Evolutionary conservation across 495 filamentous ascomycete genomes (phyloP), one percentile per base, ranked within the genome.

Genomic region (Penicillium pancosmium): DNA sequence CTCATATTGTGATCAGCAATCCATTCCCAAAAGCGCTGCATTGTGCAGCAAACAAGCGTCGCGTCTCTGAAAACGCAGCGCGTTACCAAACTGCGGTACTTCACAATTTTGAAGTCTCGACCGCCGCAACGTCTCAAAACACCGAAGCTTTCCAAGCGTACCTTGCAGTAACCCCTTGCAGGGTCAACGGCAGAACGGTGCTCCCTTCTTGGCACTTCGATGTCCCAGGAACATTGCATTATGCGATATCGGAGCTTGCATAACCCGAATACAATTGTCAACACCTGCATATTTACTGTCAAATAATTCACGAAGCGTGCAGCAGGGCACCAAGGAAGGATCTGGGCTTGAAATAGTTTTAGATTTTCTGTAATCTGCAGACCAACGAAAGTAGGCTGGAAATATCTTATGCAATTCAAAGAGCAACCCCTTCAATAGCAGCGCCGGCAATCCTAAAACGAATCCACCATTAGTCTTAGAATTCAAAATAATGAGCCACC

Each of bases 401-500:
- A 48, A 25, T 19, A 59, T 43, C 35, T 46, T 44, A 58, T 33
- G 31, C 11, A n/a, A 34, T 52, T 68, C 49, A 76, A 35, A 75
- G 63, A 54, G 72, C 51, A 52, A 76, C 63, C 49, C 76, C 62
- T 36, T 71, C 65, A 67, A 78, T 78, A 35, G 74, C 73, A 57
- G 72, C 73, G 23, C 77, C 77, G 51, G 69, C 69, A 66, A 80
- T 62, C 67, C 77, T 80, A 46, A n/a, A 44, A 44, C 2, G 12
- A 61, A 52, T 19, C 23, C 33, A 34, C 5, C 47, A 66, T 64
- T 48, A 48, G 46, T n/a, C 23, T 27, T 48, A 15, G n/a, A 25
- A 68, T 59, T 33, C 54, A 59, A 18, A 16, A 7, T 35, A 46
- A 51, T 7, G n/a, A 44, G 41, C 13, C 15, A 23, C 40, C 4